Base-by-base conservation (phyloP, 1,284 basidiomycete species). In the Anthracocystis walkeri region DNA sequence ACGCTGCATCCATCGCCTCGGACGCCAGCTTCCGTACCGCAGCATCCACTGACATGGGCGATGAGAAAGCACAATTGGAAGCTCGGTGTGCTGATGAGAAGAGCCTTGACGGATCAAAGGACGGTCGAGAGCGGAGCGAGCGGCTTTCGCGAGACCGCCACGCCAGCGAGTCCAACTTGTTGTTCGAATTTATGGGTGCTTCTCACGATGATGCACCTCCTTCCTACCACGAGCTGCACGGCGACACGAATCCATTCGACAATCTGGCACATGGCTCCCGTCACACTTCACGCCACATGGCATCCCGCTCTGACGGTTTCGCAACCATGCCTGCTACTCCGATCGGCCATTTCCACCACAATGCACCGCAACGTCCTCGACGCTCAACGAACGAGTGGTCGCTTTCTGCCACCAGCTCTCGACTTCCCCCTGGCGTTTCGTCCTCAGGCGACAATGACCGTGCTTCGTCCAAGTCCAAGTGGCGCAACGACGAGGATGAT, bases 151-250 rank as follows among this genome's bases (percentile, higher is more conserved):
- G 29, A 20, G 21, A 46, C n/a, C 63, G 69, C 4, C 63, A 72
- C 7, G 56, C 40, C 7, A 72, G 69, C 53, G 59, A 66, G 27
- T 61, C 61, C 14, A 58, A 72, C 38, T 56, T 72, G 3, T 23
- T 72, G 41, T 50, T 72, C 8, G 59, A 56, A 14, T 35, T 53
- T 18, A 45, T 40, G 33, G 52, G 51, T 7, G 44, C 45, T 4
- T 48, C 55, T 12, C 41, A 70, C 45, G 48, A 65, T 25, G 68
- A 65, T 38, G 60, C 58, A 18, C 69, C 69, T 11, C 69, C 69
- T 3, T 66, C 64, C 1, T 72, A 72, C 33, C 52, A 72, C 35
- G 69, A 72, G 42, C 42, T 72, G 45, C 69, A 72, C 38, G 59
- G 56, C 25, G 63, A 66, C 35, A 25, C 23, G 3, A 60, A 66